Evolutionary conservation across 2,329 filamentous ascomycete species (phyloP), one percentile per base, ranked within the genome.

Genomic region (Pezicula rhizophila): DNA sequence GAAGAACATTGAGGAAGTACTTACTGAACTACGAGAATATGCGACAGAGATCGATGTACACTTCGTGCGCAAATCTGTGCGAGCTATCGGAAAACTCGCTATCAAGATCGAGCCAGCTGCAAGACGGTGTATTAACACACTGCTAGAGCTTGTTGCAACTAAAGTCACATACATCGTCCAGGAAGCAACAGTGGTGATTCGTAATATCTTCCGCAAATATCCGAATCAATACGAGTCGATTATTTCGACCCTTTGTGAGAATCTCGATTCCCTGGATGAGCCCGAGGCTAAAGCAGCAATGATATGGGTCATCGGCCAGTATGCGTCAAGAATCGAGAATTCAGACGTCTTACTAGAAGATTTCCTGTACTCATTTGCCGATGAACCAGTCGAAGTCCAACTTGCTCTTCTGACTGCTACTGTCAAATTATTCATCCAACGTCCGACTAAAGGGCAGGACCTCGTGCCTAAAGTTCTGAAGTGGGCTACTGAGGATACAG

Each of bases 241-340:
- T 67, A 99, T 99, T 63, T 85, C 88, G 45, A 95, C 91, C 1
- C 77, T 99, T 0, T 97, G 95, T 70, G 90, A 96, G 66, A 92
- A 99, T 61, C 80, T 99, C 20, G 93, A 99, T 68, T 95, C 91
- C 4, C 74, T 99, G 43, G 93, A 99, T 66, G 93, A 99, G 66
- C 92, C 93, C 2, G 93, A 99, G 68, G 93, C 93, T 41, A 99
- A 99, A 67, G 91, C 93, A 2, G 93, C 93, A 50, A 96, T 99
- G 83, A 93, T 99, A 40, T 99, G 93, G 93, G 93, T 99, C 33
- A 99, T 99, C 64, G 93, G 93, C 2, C 89, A 99, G 66, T 99
- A 99, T 62, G 93, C 93, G 8, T 90, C 95, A 64, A 85, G 93
- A 40, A 99, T 99, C 59, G 93, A 99, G 66, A 97, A 99, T 67